phyloP scores from a whole-genome alignment of 2,329 filamentous ascomycete genomes.

The Penicillium sclerotigenum region DNA sequence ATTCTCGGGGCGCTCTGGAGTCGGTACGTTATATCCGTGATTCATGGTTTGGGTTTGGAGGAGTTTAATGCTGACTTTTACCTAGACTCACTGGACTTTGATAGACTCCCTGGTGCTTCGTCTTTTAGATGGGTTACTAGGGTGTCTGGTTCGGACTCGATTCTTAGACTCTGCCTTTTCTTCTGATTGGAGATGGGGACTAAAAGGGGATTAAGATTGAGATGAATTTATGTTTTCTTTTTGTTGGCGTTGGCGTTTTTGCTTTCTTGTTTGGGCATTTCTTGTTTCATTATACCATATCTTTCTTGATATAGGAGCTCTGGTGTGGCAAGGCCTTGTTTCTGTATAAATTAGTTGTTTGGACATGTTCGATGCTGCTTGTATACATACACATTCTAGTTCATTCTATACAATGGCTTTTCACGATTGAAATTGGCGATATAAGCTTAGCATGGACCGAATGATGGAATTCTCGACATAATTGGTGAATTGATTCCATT shows the following conservation, averaged over 20 bases:
- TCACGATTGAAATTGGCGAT: too few relatives aligned
- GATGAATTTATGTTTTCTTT: background rate
- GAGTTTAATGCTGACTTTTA: background rate
- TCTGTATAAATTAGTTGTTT: background rate
- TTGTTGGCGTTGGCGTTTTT: background rate
- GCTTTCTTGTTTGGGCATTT: background rate
- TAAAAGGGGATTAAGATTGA: background rate
- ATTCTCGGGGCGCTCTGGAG: slow-evolving; percentile 19
- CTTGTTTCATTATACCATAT: background rate
- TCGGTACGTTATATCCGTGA: slow-evolving; percentile 19
- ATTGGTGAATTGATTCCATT: background rate
- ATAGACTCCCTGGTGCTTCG: slow-evolving; percentile 10
- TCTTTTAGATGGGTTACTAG: background rate
- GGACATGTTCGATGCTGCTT: background rate
- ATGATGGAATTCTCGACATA: background rate
- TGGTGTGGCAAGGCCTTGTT: background rate
- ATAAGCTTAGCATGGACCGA: background rate
- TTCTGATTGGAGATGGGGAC: background rate
- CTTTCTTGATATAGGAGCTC: background rate
- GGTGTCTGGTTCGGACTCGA: background rate
- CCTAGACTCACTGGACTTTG: slow-evolving; percentile 12
- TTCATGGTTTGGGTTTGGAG: background rate
- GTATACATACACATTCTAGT: background rate
- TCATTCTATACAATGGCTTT: too few relatives aligned
- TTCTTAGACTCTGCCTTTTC: background rate